These are phyloP conservation scores for Lipomyces kockii DNA, from an alignment of 805 yeast species.

Conservation along the genomic window DNA sequence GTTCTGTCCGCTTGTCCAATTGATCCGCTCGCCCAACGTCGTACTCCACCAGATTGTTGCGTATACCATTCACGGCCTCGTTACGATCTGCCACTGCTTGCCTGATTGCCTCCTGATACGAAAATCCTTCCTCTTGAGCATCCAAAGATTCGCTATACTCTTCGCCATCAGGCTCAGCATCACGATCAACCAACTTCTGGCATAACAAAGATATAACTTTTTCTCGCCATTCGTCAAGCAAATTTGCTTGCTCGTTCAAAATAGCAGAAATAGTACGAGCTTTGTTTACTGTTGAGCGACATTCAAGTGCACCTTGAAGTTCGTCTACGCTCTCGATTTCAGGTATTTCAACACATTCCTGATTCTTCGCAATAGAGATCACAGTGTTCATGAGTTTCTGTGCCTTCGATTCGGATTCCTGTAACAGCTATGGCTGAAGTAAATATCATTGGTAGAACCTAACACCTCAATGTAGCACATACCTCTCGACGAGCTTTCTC, in stretches of 20 bases:
- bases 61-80: constrained; percentile 49
- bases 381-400: constrained; percentile 29
- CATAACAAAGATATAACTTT: constrained; percentile 52
- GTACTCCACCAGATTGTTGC: constrained; percentile 33
- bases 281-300: constrained; percentile 24
- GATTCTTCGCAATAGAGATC: constrained; percentile 18
- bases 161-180: constrained; percentile 63
- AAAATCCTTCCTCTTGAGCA: constrained; percentile 68
- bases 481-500: constrained; percentile 58
- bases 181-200: constrained; percentile 58
- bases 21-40: constrained; percentile 32
- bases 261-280: constrained; percentile 22
- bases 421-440: constrained; percentile 35
- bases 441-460: constrained; percentile 45
- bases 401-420: constrained; percentile 31
- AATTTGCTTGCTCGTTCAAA: constrained; percentile 57
- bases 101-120: constrained; percentile 45
- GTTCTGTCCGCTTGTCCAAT: constrained; percentile 36
- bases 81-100: constrained; percentile 49
- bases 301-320: constrained; percentile 35
- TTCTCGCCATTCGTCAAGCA: constrained; percentile 58
- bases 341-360: constrained; percentile 38
- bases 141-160: constrained; percentile 78
- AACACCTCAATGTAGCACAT: constrained; percentile 42
- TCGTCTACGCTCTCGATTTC: constrained; percentile 36